Base-by-base conservation (phyloP, 2,329 filamentous ascomycete species). In the Triangularia setosa region DNA sequence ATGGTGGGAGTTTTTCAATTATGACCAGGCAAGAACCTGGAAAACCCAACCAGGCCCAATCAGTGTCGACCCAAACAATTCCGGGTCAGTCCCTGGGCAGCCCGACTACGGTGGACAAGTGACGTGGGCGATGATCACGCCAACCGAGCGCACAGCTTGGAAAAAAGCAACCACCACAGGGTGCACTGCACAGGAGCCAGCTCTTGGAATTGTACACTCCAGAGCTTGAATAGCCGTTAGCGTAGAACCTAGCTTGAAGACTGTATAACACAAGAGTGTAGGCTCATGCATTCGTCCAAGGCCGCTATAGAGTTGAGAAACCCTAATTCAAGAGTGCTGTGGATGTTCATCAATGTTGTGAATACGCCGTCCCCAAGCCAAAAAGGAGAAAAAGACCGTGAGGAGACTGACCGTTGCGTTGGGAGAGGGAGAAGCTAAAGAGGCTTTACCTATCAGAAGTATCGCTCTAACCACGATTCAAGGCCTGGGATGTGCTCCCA, bases 111-210 rank as follows among this genome's bases (percentile, higher is more conserved):
- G 63, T 58, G 21, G n/a, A 57, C 28, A 54, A 66, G 69, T 61
- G 64, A 64, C 64, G 65, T 68, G 66, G 65, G 66, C 58, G 65
- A 59, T 60, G 66, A 64, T 62, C 58, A 58, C 58, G 58, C 68
- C 63, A 67, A 58, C 67, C 67, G 63, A 65, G 67, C 59, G 48
- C 24, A 23, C 52, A 55, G 52, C 52, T 24, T 55, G 25, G 25
- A 18, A 56, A 59, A 64, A 58, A 63, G 58, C 63, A 65, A 66
- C 52, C 55, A 60, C 33, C 27, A 27, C 44, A 44, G 27, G 61
- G 52, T 18, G 23, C 52, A 16, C 30, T 55, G 52, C 40, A 48
- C 40, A 48, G 40, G 40, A 48, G 35, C 35, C 35, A 7, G 35
- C 35, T n/a, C n/a, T 40, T 40, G 35, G 35, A n/a, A 21, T 48